Base-by-base conservation (phyloP, 2,329 filamentous ascomycete species). In the Aurifilum marmelostoma region DNA sequence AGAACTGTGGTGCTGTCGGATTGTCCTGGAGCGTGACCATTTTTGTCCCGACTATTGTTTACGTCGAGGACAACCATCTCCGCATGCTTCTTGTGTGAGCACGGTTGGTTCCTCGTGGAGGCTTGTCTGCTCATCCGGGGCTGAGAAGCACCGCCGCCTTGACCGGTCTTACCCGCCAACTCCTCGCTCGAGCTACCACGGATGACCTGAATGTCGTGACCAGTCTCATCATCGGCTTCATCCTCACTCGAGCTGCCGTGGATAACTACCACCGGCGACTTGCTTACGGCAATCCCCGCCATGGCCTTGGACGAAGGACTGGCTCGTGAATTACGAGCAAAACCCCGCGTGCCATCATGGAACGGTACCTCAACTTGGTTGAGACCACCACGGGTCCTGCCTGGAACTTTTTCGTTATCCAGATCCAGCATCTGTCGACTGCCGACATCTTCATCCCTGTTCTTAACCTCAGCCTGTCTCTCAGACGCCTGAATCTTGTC, bases 41-140 rank as follows among this genome's bases (percentile, higher is more conserved):
- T 47, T n/a, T 47, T n/a, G 5, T 64, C 54, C 34, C 41, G 56
- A 16, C 63, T 66, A 50, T 21, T 50, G n/a, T 50, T 58, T 4
- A 43, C 61, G 6, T 66, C 37, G 8, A 68, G 2, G 24, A 65
- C 52, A n/a, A 39, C 47, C 7, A 50, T 39, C 16, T 50, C 67
- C 9, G 41, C 47, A n/a, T 8, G 34, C 32, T 63, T 63, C 1
- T 59, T 63, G 24, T 56, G 67, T 11, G 47, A 41, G 6, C 14
- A 24, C 29, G 5, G 24, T n/a, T 24, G 32, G 21, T 11, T 5
- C 12, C 59, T 47, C 5, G 8, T 18, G 11, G 56, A 43, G 5
- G 50, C 32, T 11, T 58, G 7, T 1, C 18, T 16, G 21, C 50
- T 56, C 6, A 12, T 2, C 14, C 37, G 39, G 14, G 18, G 29